A percentile compares a stretch with the other conserved stretches of the same genome.
Evolutionary conservation across 225 moss, liverwort and hornwort species (phyloP).

Genomic region (Pleurozium schreberi): DNA sequence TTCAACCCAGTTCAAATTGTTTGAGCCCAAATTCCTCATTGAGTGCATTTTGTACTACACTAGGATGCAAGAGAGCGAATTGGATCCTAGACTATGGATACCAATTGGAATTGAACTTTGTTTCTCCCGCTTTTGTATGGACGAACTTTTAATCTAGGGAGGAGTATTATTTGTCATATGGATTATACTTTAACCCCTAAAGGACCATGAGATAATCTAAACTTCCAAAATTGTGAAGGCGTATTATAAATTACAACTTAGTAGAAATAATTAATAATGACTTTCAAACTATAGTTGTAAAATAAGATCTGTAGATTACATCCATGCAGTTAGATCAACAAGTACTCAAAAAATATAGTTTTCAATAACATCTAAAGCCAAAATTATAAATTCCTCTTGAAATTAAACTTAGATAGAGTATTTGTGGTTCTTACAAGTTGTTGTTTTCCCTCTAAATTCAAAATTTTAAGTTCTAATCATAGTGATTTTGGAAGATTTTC

Average conservation of each 20-base stretch:
- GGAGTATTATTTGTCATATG: no score
- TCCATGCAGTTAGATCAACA: not conserved
- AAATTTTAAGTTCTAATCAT: not conserved
- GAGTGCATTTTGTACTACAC: no score
- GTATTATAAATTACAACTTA: not conserved
- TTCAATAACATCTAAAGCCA: not conserved
- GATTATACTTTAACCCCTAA: no score
- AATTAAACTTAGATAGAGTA: not conserved
- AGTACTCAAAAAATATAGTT: not conserved
- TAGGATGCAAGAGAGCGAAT: rapidly evolving
- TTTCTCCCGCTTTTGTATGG: not conserved
- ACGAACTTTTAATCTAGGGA: not conserved
- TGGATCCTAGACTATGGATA: rapidly evolving
- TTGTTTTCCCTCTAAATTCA: no score
- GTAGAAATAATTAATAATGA: not conserved
- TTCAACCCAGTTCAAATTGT: no score
- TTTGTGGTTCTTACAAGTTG: not conserved
- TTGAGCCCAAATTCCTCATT: no score
- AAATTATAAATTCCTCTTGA: no score
- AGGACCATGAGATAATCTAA: not conserved
- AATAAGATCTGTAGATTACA: not conserved
- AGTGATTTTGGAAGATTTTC: not conserved
- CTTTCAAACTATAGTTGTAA: not conserved
- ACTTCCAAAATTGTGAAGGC: rapidly evolving
- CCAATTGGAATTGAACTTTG: rapidly evolving